Evolutionary conservation across 257 asterid genomes (phyloP).

Genomic region (Primulina eburnea): DNA sequence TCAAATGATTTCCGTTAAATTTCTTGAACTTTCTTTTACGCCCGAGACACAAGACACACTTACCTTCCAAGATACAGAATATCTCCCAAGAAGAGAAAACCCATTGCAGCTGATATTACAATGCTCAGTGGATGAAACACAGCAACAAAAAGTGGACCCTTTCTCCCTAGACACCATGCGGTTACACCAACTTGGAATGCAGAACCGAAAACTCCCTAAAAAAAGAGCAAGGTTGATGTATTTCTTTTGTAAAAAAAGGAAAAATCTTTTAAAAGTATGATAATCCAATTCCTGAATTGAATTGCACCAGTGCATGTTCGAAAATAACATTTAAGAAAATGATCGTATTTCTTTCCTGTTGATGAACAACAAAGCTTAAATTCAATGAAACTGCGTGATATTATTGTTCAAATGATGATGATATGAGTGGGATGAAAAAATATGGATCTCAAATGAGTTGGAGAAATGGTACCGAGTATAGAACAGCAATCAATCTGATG

Average conservation of each 20-base stretch:
- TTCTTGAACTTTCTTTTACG: background rate
- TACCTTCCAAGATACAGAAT: constrained; percentile 77
- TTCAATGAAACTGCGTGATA: background rate
- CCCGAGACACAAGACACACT: constrained; percentile 7
- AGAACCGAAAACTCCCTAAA: constrained; percentile 76
- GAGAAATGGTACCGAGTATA: constrained; percentile 56
- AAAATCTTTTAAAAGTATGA: background rate
- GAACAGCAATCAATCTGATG: constrained; percentile 60
- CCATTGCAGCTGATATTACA: constrained; percentile 60
- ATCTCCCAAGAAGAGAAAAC: constrained; percentile 59
- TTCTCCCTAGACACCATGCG: constrained; percentile 68
- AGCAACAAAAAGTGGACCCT: constrained; percentile 84
- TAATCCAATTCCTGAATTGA: background rate
- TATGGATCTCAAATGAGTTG: background rate
- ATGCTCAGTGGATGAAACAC: constrained; percentile 82
- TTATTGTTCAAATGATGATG: background rate
- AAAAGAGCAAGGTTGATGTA: background rate
- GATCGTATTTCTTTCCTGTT: no score
- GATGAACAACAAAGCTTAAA: no score
- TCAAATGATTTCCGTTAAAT: background rate
- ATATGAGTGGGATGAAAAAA: background rate
- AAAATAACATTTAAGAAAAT: no score
- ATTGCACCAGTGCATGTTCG: no score
- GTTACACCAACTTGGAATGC: constrained; percentile 76
- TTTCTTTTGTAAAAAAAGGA: background rate